Evolutionary conservation across 257 asterid species (phyloP).

Genomic region (Euphrasia confusa): DNA sequence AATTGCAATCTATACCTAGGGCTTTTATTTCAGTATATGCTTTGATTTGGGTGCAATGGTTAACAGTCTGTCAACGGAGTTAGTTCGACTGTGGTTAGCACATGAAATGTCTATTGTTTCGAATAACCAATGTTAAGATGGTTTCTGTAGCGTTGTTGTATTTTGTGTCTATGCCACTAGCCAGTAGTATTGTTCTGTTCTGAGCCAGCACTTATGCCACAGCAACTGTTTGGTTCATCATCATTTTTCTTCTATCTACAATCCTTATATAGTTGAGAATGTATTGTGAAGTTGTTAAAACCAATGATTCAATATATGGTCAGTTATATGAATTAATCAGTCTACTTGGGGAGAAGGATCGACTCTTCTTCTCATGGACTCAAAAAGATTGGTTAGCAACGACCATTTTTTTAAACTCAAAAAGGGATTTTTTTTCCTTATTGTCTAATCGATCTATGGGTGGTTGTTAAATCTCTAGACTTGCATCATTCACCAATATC

Average conservation of each 20-base stretch:
- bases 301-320: too few relatives aligned
- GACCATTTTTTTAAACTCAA: too few relatives aligned
- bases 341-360: too few relatives aligned
- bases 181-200: too few relatives aligned
- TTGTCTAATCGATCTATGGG: neutral
- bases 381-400: too few relatives aligned
- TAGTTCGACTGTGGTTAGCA: neutral
- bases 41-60: neutral
- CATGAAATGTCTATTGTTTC: neutral
- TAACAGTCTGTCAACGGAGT: neutral
- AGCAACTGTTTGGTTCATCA: neutral
- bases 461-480: constrained; percentile 10
- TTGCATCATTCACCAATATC: neutral
- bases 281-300: too few relatives aligned
- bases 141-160: neutral
- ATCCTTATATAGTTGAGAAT: too few relatives aligned
- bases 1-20: neutral
- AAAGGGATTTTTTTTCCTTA: neutral
- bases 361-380: too few relatives aligned
- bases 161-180: neutral
- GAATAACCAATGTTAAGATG: neutral
- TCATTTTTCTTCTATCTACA: neutral
- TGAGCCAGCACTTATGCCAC: neutral
- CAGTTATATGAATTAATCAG: too few relatives aligned
- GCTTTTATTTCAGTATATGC: constrained; percentile 16